phyloP scores from a whole-genome alignment of 2,329 filamentous ascomycete genomes.

The Scedosporium dehoogii region DNA sequence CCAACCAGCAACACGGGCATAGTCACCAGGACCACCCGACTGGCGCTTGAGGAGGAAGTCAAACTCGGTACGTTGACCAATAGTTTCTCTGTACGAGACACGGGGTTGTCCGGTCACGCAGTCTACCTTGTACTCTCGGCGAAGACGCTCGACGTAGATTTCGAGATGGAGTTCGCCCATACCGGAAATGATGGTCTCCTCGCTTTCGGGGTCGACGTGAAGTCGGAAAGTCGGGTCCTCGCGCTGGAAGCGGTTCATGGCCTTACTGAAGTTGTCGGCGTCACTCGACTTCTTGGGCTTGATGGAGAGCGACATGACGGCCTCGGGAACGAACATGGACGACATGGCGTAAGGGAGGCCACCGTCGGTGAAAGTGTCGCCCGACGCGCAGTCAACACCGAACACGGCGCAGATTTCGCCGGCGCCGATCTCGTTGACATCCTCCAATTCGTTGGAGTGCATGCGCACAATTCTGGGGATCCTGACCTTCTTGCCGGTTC shows the following conservation, averaged over 20 bases:
- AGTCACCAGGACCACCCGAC: conserved; percentile 90
- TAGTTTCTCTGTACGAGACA: conserved; percentile 93
- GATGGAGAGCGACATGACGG: conserved; percentile 96
- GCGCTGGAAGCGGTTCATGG: conserved; percentile 96
- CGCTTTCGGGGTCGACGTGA: conserved; percentile 80
- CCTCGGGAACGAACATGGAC: conserved; percentile 96
- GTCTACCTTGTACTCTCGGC: conserved; percentile 92
- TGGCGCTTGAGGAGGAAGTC: conserved; percentile 95
- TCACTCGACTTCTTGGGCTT: conserved; percentile 91
- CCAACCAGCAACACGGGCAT: conserved; percentile 81
- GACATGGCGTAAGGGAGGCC: conserved; percentile 89
- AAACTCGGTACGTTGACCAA: conserved; percentile 70
- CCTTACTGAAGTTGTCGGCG: conserved; percentile 90
- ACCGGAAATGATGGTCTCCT: conserved; percentile 95
- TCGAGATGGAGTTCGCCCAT: conserved; percentile 98
- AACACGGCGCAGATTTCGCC: conserved; percentile 99
- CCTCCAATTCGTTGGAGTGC: conserved; percentile 99
- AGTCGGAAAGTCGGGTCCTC: conserved; percentile 98
- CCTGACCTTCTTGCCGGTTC: conserved; percentile 91
- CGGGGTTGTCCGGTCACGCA: conserved; percentile 93
- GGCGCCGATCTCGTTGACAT: conserved; percentile 82
- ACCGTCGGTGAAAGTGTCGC: conserved; percentile 96
- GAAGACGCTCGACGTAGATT: conserved; percentile 95
- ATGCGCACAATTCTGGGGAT: conserved; percentile 96
- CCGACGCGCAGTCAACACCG: conserved; percentile 93